These are phyloP conservation scores for Lactuca sativa DNA, from an alignment of 129 eudicot species.

Conservation along the genomic window DNA sequence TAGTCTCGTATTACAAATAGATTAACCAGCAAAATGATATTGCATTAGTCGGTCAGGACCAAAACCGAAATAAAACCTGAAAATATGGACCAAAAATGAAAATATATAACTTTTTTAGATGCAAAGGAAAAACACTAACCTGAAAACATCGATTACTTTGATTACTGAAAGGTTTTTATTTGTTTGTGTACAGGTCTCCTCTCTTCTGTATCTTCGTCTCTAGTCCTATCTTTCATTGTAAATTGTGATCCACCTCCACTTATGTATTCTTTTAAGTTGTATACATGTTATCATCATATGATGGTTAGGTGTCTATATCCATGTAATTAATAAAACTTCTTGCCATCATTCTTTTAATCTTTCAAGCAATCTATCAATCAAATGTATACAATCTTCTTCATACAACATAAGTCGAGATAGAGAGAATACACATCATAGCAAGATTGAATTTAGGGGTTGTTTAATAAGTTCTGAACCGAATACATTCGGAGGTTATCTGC, in stretches of 20 bases:
- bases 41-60: too few relatives aligned
- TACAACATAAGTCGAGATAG: background rate
- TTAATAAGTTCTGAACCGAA: too few relatives aligned
- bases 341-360: background rate
- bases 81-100: background rate
- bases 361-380: background rate
- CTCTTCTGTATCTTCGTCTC: conserved; percentile 11
- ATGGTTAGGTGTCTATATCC: conserved; percentile 13
- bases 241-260: conserved; percentile 7
- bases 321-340: background rate
- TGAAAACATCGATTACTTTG: background rate
- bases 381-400: background rate
- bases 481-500: too few relatives aligned
- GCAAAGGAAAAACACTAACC: background rate
- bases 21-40: too few relatives aligned
- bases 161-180: background rate
- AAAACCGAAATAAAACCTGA: background rate
- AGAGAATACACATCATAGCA: background rate
- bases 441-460: background rate
- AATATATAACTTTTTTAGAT: too few relatives aligned
- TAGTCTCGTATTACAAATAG: background rate
- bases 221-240: background rate
- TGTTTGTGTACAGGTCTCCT: background rate
- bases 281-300: background rate
- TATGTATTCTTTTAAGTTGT: conserved; percentile 6